Evolutionary conservation across 495 filamentous ascomycete species (phyloP), one percentile per base, ranked within the genome.

Genomic region (Penicilliopsis zonata): DNA sequence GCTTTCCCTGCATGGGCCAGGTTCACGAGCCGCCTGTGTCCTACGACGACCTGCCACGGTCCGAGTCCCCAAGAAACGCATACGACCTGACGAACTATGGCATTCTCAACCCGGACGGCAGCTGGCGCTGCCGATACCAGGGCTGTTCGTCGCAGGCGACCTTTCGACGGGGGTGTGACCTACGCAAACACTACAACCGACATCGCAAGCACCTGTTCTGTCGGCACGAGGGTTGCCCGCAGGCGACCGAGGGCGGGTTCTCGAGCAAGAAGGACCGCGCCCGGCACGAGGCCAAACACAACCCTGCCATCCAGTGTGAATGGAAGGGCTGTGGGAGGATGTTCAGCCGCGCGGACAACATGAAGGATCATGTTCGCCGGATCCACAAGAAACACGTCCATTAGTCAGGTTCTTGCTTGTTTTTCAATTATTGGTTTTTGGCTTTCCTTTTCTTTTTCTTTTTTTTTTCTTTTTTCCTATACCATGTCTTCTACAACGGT

Each of bases 311-410:
- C 17, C 33, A 55, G 2, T 79, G 74, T 41, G 64, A 75, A 33
- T 75, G 66, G 63, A 55, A 61, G 14, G 69, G 61, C 2, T 79
- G 74, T 42, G 64, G 60, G 9, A 49, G 71, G 30, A 56, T 78
- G 6, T 79, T 79, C 39, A 76, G 71, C 48, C 54, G 74, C 15
- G 63, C 74, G 8, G 74, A 79, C 36, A 79, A 79, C 42, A 79
- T 79, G 74, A 68, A 66, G 30, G 63, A 72, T 44, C 67, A 72
- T 53, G 63, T 72, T 10, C 47, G 60, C 25, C 38, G 66, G 26
- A 69, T 70, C 34, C 67, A 72, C 41, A 38, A 31, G 22, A 46
- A 50, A 29, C 23, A 40, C 13, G 41, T 36, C 1, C n/a, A n/a
- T n/a, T n/a, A n/a, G n/a, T n/a, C n/a, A n/a, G n/a, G n/a, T n/a